A percentile compares a stretch with the other conserved stretches of the same genome.
Evolutionary conservation across 139 green algal genomes (phyloP).

Genomic region (Micromonas commoda): DNA sequence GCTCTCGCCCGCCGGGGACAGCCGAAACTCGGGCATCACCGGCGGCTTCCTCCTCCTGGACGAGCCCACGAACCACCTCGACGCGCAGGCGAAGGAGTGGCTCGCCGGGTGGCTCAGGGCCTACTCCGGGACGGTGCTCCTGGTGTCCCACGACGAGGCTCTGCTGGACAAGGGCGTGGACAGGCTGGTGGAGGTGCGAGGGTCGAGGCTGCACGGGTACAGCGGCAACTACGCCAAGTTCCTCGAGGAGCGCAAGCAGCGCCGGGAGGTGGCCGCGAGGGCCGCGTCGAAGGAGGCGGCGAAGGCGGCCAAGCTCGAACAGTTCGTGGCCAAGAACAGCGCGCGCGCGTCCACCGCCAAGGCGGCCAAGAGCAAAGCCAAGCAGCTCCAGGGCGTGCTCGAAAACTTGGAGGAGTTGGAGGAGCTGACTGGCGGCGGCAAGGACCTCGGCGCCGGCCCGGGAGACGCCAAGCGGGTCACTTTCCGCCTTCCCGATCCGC

Average conservation of each 20-base stretch:
- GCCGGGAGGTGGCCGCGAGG: constrained; percentile 27
- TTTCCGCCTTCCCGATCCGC: constrained; percentile 3
- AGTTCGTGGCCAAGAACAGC: constrained; percentile 59
- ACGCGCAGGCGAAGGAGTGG: constrained; percentile 26
- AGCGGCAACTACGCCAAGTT: constrained; percentile 54
- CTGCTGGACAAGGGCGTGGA: constrained; percentile 45
- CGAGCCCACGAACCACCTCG: constrained; percentile 42
- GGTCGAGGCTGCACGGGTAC: constrained; percentile 58
- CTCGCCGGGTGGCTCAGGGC: constrained; percentile 52
- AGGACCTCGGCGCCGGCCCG: background rate
- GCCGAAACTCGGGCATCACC: constrained; percentile 36
- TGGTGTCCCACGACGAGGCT: constrained; percentile 65
- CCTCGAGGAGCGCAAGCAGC: constrained; percentile 47
- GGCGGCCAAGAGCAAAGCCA: constrained; percentile 52
- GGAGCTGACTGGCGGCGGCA: background rate
- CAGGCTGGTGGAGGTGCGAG: constrained; percentile 40
- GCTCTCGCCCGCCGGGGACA: constrained; percentile 64
- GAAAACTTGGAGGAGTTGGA: constrained; percentile 17
- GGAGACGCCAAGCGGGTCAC: constrained; percentile 9
- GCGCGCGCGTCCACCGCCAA: constrained; percentile 61
- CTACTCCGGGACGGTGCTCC: constrained; percentile 49
- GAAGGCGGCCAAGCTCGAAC: constrained; percentile 56
- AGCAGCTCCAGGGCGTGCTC: constrained; percentile 57
- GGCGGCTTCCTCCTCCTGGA: constrained; percentile 49
- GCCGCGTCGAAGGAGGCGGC: constrained; percentile 36